Percentiles rank a stretch among this genome's conserved stretches.
These are phyloP conservation scores for Fagopyrum esculentum DNA, from an alignment of 148 eudicot species.

Conservation along the genomic window DNA sequence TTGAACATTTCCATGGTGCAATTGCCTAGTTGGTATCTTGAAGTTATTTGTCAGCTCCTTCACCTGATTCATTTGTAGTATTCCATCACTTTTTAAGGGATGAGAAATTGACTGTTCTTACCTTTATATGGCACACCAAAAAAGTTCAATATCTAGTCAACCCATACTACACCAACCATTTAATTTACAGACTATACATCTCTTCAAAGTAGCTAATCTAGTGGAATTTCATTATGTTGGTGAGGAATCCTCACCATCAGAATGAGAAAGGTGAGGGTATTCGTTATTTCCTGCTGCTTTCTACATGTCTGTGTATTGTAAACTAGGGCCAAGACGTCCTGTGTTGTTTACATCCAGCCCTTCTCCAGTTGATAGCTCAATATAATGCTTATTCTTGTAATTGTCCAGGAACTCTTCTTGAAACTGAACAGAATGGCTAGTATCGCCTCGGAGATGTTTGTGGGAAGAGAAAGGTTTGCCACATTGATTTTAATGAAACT, in stretches of 20 bases:
- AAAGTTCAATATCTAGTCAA: background rate
- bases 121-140: background rate
- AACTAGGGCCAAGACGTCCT: background rate
- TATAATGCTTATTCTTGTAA: background rate
- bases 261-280: background rate
- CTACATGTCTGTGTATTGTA: background rate
- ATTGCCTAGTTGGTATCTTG: background rate
- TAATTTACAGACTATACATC: background rate
- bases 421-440: constrained; percentile 78
- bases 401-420: constrained; percentile 71
- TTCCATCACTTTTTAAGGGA: background rate
- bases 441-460: constrained; percentile 88
- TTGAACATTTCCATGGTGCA: background rate
- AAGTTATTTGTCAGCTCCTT: background rate
- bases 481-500: constrained; percentile 84
- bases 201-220: background rate
- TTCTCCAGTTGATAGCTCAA: background rate
- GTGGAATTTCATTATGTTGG: background rate
- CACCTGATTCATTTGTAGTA: background rate
- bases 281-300: background rate
- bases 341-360: background rate
- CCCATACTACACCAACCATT: background rate
- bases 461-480: constrained; percentile 85
- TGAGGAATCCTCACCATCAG: background rate
- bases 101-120: background rate